phyloP scores from a whole-genome alignment of 345 rosid genomes.

The Brassica napus region DNA sequence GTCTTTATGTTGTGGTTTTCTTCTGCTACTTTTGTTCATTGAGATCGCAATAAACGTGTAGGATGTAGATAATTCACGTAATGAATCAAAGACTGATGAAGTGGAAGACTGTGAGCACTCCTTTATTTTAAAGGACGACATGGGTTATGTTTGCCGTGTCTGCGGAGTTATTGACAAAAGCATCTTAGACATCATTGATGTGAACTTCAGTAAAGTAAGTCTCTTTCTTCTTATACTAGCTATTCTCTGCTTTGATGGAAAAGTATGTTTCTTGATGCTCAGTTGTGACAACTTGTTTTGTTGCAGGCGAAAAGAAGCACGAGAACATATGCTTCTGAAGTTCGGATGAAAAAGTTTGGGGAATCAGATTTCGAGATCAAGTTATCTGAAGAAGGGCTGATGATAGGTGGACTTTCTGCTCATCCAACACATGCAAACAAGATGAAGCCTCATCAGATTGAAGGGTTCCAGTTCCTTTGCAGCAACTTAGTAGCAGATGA shows the following conservation, averaged over 20 bases:
- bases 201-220: slow-evolving; percentile 72
- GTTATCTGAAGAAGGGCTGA: slow-evolving; percentile 54
- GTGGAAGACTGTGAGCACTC: slow-evolving; percentile 76
- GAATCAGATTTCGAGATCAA: slow-evolving; percentile 54
- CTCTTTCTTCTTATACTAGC: neutral
- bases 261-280: slow-evolving; percentile 11
- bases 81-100: slow-evolving; percentile 49
- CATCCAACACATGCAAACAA: slow-evolving; percentile 84
- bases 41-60: slow-evolving; percentile 30
- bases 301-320: slow-evolving; percentile 61
- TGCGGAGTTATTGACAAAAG: slow-evolving; percentile 77
- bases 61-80: slow-evolving; percentile 54
- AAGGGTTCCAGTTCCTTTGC: slow-evolving; percentile 89
- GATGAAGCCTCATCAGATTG: slow-evolving; percentile 93
- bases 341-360: slow-evolving; percentile 44
- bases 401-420: slow-evolving; percentile 67
- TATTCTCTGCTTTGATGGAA: slow-evolving; percentile 7
- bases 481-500: slow-evolving; percentile 73
- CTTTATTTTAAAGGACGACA: slow-evolving; percentile 77
- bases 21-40: slow-evolving; percentile 14
- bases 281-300: neutral
- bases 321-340: slow-evolving; percentile 58
- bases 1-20: neutral
- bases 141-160: slow-evolving; percentile 91
- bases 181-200: slow-evolving; percentile 75